phyloP scores from a whole-genome alignment of 2,329 filamentous ascomycete species.

The Fusarium proliferatum region DNA sequence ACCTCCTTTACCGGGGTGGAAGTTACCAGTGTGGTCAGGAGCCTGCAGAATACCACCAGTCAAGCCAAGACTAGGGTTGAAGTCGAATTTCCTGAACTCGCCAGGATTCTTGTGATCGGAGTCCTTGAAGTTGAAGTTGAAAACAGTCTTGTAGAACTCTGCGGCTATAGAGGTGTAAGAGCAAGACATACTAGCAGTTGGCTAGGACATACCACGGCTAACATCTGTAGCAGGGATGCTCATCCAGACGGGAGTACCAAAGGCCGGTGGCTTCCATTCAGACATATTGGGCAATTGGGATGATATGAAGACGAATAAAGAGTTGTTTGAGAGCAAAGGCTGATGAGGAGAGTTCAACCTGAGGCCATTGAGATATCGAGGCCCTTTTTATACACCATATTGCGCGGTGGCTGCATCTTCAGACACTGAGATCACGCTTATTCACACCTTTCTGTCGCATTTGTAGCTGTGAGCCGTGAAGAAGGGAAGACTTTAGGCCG shows the following conservation, averaged over 20 bases:
- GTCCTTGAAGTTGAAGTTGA: constrained; percentile 43
- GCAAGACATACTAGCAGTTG: not conserved
- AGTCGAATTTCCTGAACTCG: constrained; percentile 44
- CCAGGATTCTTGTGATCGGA: constrained; percentile 15
- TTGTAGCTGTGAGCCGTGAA: constrained; percentile 9
- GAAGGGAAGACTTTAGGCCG: constrained; percentile 31
- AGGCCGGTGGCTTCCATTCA: constrained; percentile 47
- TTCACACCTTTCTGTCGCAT: not conserved
- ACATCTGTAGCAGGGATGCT: constrained; percentile 46
- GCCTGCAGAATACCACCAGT: constrained; percentile 45
- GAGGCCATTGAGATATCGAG: not conserved
- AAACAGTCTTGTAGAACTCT: constrained; percentile 46
- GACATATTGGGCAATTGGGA: constrained; percentile 25
- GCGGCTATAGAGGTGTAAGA: constrained; percentile 32
- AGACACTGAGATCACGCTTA: not conserved
- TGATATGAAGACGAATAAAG: not conserved
- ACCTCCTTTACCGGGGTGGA: constrained; percentile 44
- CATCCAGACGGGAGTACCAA: constrained; percentile 46
- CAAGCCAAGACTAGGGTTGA: constrained; percentile 45
- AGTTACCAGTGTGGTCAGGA: constrained; percentile 40
- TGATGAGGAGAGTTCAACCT: not conserved
- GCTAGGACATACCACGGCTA: constrained; percentile 36
- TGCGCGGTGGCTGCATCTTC: not conserved
- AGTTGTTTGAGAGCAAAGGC: not conserved
- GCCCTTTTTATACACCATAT: constrained; percentile 33